Evolutionary conservation across 768 basidiomycete genomes (phyloP).

Genomic region (Phanerodontia chrysosporium): DNA sequence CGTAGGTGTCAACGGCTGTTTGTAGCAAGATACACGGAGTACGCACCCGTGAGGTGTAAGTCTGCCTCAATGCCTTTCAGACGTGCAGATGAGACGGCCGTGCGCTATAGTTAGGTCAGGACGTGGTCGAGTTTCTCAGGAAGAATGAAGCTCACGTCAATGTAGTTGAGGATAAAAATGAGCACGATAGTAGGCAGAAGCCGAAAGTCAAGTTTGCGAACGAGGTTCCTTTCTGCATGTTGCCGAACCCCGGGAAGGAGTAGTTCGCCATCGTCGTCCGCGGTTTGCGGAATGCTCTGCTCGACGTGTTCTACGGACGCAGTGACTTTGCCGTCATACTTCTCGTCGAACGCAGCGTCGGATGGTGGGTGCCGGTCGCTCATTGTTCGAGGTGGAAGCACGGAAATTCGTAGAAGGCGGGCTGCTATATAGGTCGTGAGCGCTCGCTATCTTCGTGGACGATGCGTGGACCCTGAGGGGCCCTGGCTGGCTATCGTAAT

Average conservation of each 20-base stretch:
- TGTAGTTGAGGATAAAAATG: conserved; percentile 65
- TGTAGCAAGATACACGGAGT: too few relatives aligned
- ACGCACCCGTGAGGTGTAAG: conserved; percentile 29
- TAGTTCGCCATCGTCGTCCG: conserved; percentile 17
- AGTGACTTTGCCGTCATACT: not conserved
- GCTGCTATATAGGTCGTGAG: not conserved
- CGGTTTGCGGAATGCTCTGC: not conserved
- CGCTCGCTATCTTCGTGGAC: not conserved
- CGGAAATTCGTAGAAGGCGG: not conserved
- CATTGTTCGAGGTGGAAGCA: not conserved
- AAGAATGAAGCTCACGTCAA: conserved; percentile 43
- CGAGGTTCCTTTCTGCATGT: conserved; percentile 35
- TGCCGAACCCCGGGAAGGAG: conserved; percentile 19
- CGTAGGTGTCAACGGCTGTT: too few relatives aligned
- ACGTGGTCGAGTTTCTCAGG: not conserved
- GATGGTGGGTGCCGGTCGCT: not conserved
- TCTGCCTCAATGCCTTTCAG: conserved; percentile 38
- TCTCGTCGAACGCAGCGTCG: not conserved
- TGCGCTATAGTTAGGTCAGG: conserved; percentile 24
- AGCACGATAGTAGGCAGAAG: conserved; percentile 54
- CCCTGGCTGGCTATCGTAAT: not conserved
- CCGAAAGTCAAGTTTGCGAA: conserved; percentile 52
- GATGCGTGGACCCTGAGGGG: not conserved
- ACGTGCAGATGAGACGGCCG: conserved; percentile 34
- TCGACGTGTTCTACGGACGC: conserved; percentile 11